Base-by-base conservation (phyloP, 2,329 filamentous ascomycete genomes). In the Hypoxylon sp. region DNA sequence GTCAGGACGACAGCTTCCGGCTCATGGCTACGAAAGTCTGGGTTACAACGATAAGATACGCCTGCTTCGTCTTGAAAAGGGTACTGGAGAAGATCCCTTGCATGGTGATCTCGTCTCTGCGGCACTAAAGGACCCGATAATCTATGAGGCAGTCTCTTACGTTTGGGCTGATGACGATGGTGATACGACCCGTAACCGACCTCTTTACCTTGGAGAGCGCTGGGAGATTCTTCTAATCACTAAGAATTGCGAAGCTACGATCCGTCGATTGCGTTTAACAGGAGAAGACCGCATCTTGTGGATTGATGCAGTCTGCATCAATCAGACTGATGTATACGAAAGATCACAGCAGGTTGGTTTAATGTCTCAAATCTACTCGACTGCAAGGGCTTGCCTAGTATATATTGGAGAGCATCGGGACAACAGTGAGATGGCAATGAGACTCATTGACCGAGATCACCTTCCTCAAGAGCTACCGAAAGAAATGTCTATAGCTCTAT, bases 121-220 rank as follows among this genome's bases (percentile, higher is more conserved):
- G 2, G 10, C 53, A 19, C 37, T 57, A 5, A 33, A 19, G 29
- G 14, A 0, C 11, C 37, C 53, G 10, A 3, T 8, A 6, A 8
- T 11, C 26, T 57, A 46, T 14, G 53, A 57, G 3, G 39, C 53
- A 5, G 26, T 57, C 3, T 57, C 53, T 5, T 57, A 57, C 13
- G 31, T 29, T 13, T 57, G 53, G 53, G 53, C 37, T 11, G 53
- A 57, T 33, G 53, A 57, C 3, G 31, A n/a, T n/a, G 53, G 53
- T 3, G 39, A 57, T 46, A 57, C 5, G 3, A 19, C 24, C 0
- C 39, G 53, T 13, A 26, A 37, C 24, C 14, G 37, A 2, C 37
- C 24, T 22, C 14, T 57, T n/a, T 57, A 44, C 6, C 26, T 57
- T 4, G 53, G 39, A 2, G 26, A 33, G n/a, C 24, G 3, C 6